Conservation (phyloP, 352 stramenopile genomes). For the Pythium rishiriense region DNA sequence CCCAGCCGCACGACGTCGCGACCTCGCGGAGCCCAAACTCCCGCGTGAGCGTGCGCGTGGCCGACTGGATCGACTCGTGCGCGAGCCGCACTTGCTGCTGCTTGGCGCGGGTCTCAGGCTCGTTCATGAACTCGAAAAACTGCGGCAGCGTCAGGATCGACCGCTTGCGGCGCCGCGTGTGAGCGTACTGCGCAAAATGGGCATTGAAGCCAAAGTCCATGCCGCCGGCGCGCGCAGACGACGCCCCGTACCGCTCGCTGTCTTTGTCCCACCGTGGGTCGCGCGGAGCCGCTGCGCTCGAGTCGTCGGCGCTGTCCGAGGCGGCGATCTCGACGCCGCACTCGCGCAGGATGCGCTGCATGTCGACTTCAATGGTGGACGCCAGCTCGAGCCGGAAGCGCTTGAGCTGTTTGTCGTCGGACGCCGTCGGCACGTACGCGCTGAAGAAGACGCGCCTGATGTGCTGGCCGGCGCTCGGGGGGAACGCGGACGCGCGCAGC, state of each 20-base stretch:
- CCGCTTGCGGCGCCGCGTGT: conserved; percentile 19
- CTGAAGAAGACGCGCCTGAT: conserved; percentile 27
- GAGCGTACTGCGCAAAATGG: conserved; percentile 38
- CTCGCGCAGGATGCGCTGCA: conserved; percentile 49
- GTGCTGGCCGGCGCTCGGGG: background rate
- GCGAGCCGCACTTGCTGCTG: conserved; percentile 45
- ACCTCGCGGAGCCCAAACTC: conserved; percentile 56
- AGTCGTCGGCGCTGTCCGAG: no score
- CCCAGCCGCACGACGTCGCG: conserved; percentile 55
- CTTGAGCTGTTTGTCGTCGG: conserved; percentile 27
- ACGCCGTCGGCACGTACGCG: conserved; percentile 16
- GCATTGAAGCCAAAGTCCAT: conserved; percentile 54
- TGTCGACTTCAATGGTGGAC: conserved; percentile 47
- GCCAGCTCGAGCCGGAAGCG: conserved; percentile 49
- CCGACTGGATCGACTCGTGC: conserved; percentile 58
- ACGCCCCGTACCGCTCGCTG: background rate
- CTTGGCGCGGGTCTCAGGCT: conserved; percentile 33
- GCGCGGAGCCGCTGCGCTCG: no score
- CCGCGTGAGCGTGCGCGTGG: conserved; percentile 45
- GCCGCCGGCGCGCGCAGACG: conserved; percentile 19
- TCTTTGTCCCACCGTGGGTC: conserved; percentile 18
- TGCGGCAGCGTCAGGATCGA: conserved; percentile 39
- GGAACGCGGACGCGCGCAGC: conserved; percentile 11
- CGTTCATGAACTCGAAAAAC: conserved; percentile 43
- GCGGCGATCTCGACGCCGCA: conserved; percentile 40